Conservation (phyloP, 176 grass and related monocot species). For the Sorghum bicolor region DNA sequence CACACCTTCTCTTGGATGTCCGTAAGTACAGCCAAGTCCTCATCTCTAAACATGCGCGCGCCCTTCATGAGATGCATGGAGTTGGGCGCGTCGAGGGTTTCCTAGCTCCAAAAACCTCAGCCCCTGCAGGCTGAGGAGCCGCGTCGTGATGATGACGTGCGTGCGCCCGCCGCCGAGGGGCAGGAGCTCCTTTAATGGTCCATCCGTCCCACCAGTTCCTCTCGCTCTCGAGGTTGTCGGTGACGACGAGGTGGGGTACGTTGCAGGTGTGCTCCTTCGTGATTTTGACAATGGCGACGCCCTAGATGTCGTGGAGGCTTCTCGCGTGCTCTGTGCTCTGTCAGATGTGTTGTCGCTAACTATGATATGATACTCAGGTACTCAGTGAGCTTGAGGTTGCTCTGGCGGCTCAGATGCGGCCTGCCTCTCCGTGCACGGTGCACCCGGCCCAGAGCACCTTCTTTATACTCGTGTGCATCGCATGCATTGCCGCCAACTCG, state of each 20-base stretch:
- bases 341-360: constrained; percentile 16
- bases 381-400: constrained; percentile 48
- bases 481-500: no score
- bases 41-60: neutral
- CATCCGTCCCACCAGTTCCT: constrained; percentile 58
- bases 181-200: constrained; percentile 34
- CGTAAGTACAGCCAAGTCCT: neutral
- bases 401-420: neutral
- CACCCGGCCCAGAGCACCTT: no score
- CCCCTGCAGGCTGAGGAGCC: constrained; percentile 27
- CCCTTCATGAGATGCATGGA: constrained; percentile 55
- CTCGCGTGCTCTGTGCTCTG: neutral
- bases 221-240: constrained; percentile 64
- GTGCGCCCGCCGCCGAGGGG: constrained; percentile 17
- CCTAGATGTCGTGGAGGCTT: constrained; percentile 41
- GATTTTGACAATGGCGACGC: constrained; percentile 43
- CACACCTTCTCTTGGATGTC: constrained; percentile 39
- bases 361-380: constrained; percentile 25
- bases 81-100: constrained; percentile 11
- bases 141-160: constrained; percentile 50
- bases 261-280: constrained; percentile 43
- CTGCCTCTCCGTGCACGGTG: no score
- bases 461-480: no score
- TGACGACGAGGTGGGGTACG: constrained; percentile 54
- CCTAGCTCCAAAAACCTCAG: constrained; percentile 28